Conservation (phyloP, 352 stramenopile genomes). For the Phytophthora pluvialis region DNA sequence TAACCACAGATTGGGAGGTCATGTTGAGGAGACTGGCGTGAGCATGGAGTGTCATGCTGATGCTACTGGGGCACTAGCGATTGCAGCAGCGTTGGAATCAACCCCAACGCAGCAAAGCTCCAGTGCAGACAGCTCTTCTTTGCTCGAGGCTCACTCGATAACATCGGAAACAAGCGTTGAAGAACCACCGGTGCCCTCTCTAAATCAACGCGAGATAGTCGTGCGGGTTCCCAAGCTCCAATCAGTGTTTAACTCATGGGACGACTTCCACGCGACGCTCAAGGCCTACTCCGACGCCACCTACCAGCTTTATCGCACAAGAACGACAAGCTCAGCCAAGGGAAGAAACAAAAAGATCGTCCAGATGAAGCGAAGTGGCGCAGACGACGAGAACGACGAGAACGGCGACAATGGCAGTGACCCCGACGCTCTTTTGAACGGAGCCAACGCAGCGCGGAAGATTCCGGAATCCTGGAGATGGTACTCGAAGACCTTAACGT, state of each 20-base stretch:
- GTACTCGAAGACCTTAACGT: constrained; percentile 86
- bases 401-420: constrained; percentile 33
- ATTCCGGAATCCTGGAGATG: constrained; percentile 79
- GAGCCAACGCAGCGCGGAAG: constrained; percentile 27
- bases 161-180: constrained; percentile 9
- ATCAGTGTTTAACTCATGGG: constrained; percentile 66
- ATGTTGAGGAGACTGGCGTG: constrained; percentile 25
- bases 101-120: background rate
- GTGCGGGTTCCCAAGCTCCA: constrained; percentile 68
- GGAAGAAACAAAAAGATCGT: constrained; percentile 77
- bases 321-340: constrained; percentile 74
- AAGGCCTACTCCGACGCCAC: constrained; percentile 70
- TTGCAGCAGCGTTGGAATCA: constrained; percentile 12
- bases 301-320: constrained; percentile 77
- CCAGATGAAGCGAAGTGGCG: constrained; percentile 44
- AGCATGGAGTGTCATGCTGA: constrained; percentile 11
- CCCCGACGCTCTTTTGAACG: constrained; percentile 13
- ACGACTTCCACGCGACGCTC: constrained; percentile 66
- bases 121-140: constrained; percentile 13
- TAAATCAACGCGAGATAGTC: constrained; percentile 47
- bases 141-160: constrained; percentile 20
- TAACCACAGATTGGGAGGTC: constrained; percentile 52
- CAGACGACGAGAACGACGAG: constrained; percentile 46
- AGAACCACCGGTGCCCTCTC: background rate
- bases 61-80: background rate